phyloP scores from a whole-genome alignment of 2,329 filamentous ascomycete species.

The Fusarium incarnatum region DNA sequence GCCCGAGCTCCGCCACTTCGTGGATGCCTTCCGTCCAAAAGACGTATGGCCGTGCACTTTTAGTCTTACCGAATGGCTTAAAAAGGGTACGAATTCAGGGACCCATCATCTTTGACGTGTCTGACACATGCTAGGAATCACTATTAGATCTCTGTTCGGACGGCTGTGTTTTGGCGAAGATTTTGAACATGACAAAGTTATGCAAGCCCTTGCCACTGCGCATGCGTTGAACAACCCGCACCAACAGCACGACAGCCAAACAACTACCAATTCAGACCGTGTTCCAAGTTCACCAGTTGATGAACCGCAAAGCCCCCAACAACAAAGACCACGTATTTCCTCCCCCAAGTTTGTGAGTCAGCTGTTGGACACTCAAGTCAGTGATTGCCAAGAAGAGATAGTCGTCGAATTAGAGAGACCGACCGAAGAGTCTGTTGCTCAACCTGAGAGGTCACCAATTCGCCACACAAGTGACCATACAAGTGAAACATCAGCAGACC shows the following conservation, averaged over 20 bases:
- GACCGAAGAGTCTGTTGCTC: neutral
- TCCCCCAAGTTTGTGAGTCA: neutral
- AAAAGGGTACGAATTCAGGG: conserved; percentile 53
- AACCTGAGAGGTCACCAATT: neutral
- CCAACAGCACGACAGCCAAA: conserved; percentile 30
- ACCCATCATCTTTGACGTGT: neutral
- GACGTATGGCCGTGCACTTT: conserved; percentile 89
- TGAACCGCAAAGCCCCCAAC: neutral
- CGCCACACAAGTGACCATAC: neutral
- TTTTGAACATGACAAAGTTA: conserved; percentile 75
- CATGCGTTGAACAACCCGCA: neutral
- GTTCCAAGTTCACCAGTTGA: conserved; percentile 12
- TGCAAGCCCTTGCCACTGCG: conserved; percentile 55
- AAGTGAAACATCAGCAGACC: neutral
- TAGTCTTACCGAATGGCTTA: conserved; percentile 70
- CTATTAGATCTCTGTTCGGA: conserved; percentile 78
- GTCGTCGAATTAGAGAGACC: neutral
- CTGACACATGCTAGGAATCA: conserved; percentile 56
- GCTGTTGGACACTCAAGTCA: conserved; percentile 20
- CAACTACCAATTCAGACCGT: conserved; percentile 17
- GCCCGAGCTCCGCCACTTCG: conserved; percentile 77
- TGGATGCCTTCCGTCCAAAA: conserved; percentile 74
- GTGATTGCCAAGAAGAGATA: neutral
- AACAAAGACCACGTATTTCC: neutral
- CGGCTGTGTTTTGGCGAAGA: conserved; percentile 68